Percentiles rank a stretch among this genome's conserved stretches.
These are phyloP conservation scores for Chlorella ohadii DNA, from an alignment of 139 green algal species.

Conservation along the genomic window DNA sequence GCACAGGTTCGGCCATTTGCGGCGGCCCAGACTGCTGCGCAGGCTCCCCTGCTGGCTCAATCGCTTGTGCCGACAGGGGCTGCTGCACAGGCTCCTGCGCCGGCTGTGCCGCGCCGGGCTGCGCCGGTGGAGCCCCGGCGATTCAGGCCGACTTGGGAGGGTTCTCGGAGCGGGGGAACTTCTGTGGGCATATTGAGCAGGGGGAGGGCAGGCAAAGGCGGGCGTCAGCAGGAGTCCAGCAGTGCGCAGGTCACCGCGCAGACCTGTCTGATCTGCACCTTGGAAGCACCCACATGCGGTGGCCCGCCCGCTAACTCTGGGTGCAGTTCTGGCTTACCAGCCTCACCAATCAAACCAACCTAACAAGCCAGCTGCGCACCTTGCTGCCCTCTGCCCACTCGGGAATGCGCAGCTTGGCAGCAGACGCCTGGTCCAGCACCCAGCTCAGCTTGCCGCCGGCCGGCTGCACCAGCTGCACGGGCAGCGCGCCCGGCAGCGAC, in stretches of 20 bases:
- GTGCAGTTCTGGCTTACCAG: too few relatives aligned
- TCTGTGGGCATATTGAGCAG: not conserved
- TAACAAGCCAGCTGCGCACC: too few relatives aligned
- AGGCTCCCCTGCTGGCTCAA: not conserved
- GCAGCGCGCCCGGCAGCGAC: conserved; percentile 86
- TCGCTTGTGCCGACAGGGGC: not conserved
- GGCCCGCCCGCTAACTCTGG: too few relatives aligned
- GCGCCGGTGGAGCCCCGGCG: not conserved
- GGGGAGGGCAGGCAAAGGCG: too few relatives aligned
- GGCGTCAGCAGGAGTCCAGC: too few relatives aligned
- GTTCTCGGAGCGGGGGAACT: conserved; percentile 64
- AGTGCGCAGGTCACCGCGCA: too few relatives aligned
- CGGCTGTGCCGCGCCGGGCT: not conserved
- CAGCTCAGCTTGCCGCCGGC: conserved; percentile 56
- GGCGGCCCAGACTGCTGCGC: not conserved
- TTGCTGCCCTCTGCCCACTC: conserved; percentile 77
- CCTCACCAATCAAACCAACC: too few relatives aligned
- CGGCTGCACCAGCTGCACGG: conserved; percentile 89
- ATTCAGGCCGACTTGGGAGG: conserved; percentile 29
- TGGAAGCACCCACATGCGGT: too few relatives aligned
- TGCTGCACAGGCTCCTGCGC: not conserved
- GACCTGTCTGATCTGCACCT: too few relatives aligned
- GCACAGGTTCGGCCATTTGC: not conserved
- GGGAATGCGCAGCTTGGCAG: conserved; percentile 62
- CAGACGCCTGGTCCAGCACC: conserved; percentile 63